phyloP scores from a whole-genome alignment of 2,329 filamentous ascomycete genomes.

The Incumbomyces delicatus region DNA sequence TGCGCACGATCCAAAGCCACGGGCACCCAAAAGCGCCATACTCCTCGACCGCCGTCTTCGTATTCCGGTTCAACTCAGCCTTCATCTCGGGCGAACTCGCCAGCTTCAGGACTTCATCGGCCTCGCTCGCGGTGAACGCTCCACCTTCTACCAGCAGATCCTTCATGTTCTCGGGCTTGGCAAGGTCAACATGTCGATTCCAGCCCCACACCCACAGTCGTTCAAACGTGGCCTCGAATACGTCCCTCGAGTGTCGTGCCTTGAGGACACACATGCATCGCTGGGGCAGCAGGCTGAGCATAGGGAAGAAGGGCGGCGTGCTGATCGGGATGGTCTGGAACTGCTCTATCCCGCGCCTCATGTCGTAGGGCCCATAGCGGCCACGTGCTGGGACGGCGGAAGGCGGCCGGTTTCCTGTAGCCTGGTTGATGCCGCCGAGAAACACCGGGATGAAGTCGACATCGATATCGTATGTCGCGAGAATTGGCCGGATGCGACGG shows the following conservation, averaged over 20 bases:
- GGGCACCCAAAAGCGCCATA: conserved; percentile 65
- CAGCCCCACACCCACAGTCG: conserved; percentile 54
- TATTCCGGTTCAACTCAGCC: conserved; percentile 47
- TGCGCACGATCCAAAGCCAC: conserved; percentile 53
- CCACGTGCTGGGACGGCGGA: conserved; percentile 61
- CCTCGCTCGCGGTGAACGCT: conserved; percentile 43
- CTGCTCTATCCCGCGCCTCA: conserved; percentile 40
- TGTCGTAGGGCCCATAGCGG: conserved; percentile 45
- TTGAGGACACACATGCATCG: conserved; percentile 60
- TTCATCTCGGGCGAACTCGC: conserved; percentile 43
- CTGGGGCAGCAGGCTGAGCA: conserved; percentile 46
- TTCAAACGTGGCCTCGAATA: conserved; percentile 46
- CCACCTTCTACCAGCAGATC: conserved; percentile 28
- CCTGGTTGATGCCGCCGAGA: conserved; percentile 56
- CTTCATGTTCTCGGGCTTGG: conserved; percentile 45
- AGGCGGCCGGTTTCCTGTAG: conserved; percentile 61
- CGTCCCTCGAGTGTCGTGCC: conserved; percentile 38
- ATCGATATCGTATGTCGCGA: conserved; percentile 30
- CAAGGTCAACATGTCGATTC: conserved; percentile 50
- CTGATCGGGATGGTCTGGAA: conserved; percentile 37
- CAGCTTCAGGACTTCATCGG: conserved; percentile 46
- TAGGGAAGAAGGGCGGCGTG: conserved; percentile 30
- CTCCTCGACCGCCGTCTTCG: conserved; percentile 49
- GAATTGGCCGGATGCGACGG: not conserved
- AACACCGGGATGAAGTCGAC: conserved; percentile 56